phyloP scores from a whole-genome alignment of 371 early-diverging fungal genomes.

The Mucor saturninus region DNA sequence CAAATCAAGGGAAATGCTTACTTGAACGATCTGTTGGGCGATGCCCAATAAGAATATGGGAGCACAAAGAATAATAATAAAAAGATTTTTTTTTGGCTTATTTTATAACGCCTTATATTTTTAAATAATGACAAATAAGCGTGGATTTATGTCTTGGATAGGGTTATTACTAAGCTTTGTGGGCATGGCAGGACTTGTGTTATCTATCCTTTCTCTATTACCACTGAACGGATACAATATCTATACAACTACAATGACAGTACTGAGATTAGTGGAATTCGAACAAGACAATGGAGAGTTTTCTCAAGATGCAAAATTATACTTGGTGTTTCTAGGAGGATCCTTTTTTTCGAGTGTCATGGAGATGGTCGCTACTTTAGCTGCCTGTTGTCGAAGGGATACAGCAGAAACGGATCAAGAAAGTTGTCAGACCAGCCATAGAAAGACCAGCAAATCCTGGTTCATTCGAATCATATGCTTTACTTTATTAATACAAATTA shows the following conservation, averaged over 20 bases:
- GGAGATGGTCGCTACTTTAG: constrained; percentile 14
- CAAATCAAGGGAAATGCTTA: constrained; percentile 56
- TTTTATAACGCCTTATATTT: not conserved
- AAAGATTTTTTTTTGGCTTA: not conserved
- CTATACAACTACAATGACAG: constrained; percentile 13
- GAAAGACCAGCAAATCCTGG: constrained; percentile 14
- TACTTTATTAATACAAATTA: constrained; percentile 19
- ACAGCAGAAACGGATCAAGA: not conserved
- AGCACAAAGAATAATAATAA: not conserved
- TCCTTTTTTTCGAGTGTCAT: constrained; percentile 17
- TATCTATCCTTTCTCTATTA: constrained; percentile 27
- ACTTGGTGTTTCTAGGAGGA: constrained; percentile 19
- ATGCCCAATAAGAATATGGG: not conserved
- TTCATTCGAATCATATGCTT: constrained; percentile 22
- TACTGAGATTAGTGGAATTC: constrained; percentile 13
- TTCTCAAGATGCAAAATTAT: constrained; percentile 13
- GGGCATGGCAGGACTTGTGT: constrained; percentile 31
- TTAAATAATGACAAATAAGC: constrained; percentile 14
- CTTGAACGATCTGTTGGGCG: constrained; percentile 33
- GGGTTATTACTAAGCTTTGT: constrained; percentile 28
- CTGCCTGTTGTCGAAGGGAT: constrained; percentile 16
- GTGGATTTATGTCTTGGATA: constrained; percentile 8
- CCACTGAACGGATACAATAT: constrained; percentile 32
- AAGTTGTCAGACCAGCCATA: not conserved
- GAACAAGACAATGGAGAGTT: constrained; percentile 18